Evolutionary conservation across 305 asterid species (phyloP), one percentile per base, ranked within the genome.

Genomic region (Euphrasia arctica): DNA sequence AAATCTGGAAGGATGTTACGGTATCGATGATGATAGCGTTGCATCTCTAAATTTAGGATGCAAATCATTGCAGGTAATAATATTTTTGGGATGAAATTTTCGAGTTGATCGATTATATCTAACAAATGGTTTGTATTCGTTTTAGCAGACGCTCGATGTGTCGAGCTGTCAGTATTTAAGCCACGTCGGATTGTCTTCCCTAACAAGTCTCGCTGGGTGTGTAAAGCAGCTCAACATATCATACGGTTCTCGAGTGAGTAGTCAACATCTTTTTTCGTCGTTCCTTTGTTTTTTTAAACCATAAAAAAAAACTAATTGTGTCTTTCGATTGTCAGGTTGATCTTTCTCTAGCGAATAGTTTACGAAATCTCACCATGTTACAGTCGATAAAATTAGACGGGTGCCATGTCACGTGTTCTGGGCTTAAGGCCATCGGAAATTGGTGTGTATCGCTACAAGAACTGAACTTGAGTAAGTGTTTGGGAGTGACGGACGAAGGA

Each of bases 401-500:
- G 49, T 88, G 97, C 76, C 79, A 78, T 69, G 90, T 90, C 74
- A 88, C 95, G n/a, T 74, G 90, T 76, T 79, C 84, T 1, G 97
- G 92, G 11, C 97, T 93, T 55, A 78, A 79, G 70, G 90, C 95
- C 59, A 83, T 93, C 59, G 97, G 90, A 72, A 84, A 86, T 66
- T 78, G 84, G 82, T 83, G 91, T 57, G 79, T 76, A 49, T 85
- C 96, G 1, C 81, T 93, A 41, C 77, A 56, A 15, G 97, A 90
- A 63, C 78, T 93, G 64, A 90, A 96, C 84, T 79, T 93, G 68
- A 82, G 96, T 74, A 93, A 90, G 79, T 93, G 97, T 52, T 47
- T 69, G 59, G 97, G 97, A 27, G 99, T 93, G 65, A 88, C 92
- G 2, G 99, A 93, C 45, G 96, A 88, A 69, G 99, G 92, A 22